Evolutionary conservation across 179 eudicot genomes (phyloP), one percentile per base, ranked within the genome.

Genomic region (Actinidia polygama): DNA sequence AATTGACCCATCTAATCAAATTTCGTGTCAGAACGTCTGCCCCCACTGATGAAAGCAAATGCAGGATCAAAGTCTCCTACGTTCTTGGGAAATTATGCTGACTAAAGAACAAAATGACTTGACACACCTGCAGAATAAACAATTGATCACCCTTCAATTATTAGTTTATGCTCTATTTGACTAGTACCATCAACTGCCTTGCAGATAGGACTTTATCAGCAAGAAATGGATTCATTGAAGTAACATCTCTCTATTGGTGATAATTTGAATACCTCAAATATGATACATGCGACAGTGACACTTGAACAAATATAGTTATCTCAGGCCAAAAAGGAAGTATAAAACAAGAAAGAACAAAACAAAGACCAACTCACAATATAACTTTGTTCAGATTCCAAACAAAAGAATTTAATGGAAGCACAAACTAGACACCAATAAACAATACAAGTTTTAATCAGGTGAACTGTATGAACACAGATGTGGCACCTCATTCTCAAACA

Each of bases 31-130:
- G 92, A 77, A 89, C 93, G 91, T 94, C 97, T 63, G 95, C 92
- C 75, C 93, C 98, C 77, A 93, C 90, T 19, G 97, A 95, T 15
- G 98, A 91, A 83, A 94, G 94, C 90, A 91, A 80, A 90, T 94
- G 97, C 80, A 91, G 83, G 82, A 93, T 82, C 71, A 93, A 87
- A 82, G 90, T 92, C 89, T 93, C 98, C 72, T 93, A 87, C 82
- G 94, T 94, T 90, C 97, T 88, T 40, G 97, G 98, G 77, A 94
- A 93, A 70, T 89, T 90, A 72, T 88, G 89, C 97, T 93, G 94
- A 78, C 86, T 68, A 89, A 63, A 21, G 59, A 75, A 21, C 4
- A 46, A 64, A 57, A 62, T 57, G 70, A 55, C 12, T 58, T 50
- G 58, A 78, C 77, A 21, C 51, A 68, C 77, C 19, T 46, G 36